These are phyloP conservation scores for Rhizopogon sp. DNA, from an alignment of 768 basidiomycete species.

Conservation along the genomic window DNA sequence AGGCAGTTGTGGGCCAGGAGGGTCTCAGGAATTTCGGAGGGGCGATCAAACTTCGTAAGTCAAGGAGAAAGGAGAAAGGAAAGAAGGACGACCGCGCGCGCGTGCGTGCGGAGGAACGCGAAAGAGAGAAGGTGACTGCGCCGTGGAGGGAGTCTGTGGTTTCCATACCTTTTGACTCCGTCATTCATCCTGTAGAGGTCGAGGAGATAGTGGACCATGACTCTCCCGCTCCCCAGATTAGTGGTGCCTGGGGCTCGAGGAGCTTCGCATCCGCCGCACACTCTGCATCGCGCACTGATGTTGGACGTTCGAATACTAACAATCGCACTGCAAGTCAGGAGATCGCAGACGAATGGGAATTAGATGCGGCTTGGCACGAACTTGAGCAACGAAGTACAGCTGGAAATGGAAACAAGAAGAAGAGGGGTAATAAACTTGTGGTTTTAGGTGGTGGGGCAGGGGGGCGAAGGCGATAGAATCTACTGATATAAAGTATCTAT, in stretches of 20 bases:
- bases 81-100: slow-evolving; percentile 86
- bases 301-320: slow-evolving; percentile 38
- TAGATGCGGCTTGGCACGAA: slow-evolving; percentile 80
- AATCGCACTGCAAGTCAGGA: slow-evolving; percentile 23
- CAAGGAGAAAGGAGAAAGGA: slow-evolving; percentile 75
- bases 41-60: slow-evolving; percentile 68
- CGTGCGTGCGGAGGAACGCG: slow-evolving; percentile 69
- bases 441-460: slow-evolving; percentile 63
- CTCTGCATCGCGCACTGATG: slow-evolving; percentile 27
- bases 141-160: slow-evolving; percentile 11
- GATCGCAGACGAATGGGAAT: slow-evolving; percentile 65
- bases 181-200: slow-evolving; percentile 6
- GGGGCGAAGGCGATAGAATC: slow-evolving; percentile 38
- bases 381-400: slow-evolving; percentile 51
- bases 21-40: slow-evolving; percentile 81
- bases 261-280: slow-evolving; percentile 82
- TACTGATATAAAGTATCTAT: neutral
- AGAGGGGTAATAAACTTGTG: slow-evolving; percentile 60
- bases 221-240: slow-evolving; percentile 7
- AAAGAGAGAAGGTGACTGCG: slow-evolving; percentile 48
- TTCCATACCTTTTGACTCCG: slow-evolving; percentile 4
- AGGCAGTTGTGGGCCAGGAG: slow-evolving; percentile 68
- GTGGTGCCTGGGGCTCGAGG: slow-evolving; percentile 73
- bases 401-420: slow-evolving; percentile 49
- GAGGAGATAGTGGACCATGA: slow-evolving; percentile 10